Evolutionary conservation across 306 rosid genomes (phyloP).

Genomic region (Ormosia semicastrata): DNA sequence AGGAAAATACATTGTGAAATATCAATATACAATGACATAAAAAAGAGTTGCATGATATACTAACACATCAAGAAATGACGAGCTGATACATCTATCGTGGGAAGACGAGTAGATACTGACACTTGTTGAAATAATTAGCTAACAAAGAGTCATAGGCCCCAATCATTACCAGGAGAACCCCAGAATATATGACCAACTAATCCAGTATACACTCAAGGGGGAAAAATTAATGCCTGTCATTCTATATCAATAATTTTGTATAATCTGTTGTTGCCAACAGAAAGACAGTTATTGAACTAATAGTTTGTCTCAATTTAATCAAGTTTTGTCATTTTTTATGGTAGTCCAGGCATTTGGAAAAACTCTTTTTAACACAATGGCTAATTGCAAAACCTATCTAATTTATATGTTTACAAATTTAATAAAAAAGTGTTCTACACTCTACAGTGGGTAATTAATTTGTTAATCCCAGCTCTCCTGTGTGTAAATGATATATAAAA

Average conservation of each 20-base stretch:
- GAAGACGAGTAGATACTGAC: not conserved
- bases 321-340: not conserved
- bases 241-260: constrained; percentile 3
- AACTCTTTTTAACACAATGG: not conserved
- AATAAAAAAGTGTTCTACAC: not conserved
- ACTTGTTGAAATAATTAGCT: not conserved
- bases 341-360: not conserved
- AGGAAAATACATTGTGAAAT: constrained; percentile 20
- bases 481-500: not conserved
- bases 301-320: not conserved
- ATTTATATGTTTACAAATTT: not conserved
- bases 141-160: not conserved
- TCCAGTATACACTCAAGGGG: not conserved
- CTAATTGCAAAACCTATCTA: not conserved
- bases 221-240: not conserved
- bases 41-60: constrained; percentile 7
- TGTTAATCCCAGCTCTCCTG: not conserved
- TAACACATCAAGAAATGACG: constrained; percentile 2
- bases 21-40: not conserved
- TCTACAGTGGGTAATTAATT: not conserved
- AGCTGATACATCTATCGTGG: not conserved
- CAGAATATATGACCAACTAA: constrained; percentile 3
- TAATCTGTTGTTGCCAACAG: not conserved
- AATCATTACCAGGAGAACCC: not conserved
- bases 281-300: not conserved